phyloP scores from a whole-genome alignment of 768 basidiomycete genomes.

The Lepiota venenata region DNA sequence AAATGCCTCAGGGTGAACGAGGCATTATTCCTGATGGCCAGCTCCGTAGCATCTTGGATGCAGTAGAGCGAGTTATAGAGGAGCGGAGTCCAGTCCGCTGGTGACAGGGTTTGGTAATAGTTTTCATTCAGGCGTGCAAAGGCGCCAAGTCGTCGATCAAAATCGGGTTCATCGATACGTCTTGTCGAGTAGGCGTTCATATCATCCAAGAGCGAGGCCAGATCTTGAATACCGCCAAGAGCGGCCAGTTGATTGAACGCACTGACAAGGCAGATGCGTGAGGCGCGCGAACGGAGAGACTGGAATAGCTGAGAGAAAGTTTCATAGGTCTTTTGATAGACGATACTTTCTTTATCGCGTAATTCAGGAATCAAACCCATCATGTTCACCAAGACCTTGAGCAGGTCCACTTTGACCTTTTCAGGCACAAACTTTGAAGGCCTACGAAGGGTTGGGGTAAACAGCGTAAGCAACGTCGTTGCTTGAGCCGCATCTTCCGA shows the following conservation, averaged over 20 bases:
- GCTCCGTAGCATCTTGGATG: constrained; percentile 86
- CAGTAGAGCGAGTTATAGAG: constrained; percentile 81
- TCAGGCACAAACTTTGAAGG: constrained; percentile 77
- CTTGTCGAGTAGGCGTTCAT: constrained; percentile 86
- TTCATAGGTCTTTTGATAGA: constrained; percentile 53
- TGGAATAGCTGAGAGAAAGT: constrained; percentile 79
- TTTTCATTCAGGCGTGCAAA: constrained; percentile 75
- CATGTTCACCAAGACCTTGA: constrained; percentile 65
- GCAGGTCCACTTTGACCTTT: constrained; percentile 78
- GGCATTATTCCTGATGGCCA: constrained; percentile 82
- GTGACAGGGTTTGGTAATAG: constrained; percentile 44
- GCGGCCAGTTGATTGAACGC: constrained; percentile 53
- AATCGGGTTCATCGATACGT: constrained; percentile 89
- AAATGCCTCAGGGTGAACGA: constrained; percentile 75
- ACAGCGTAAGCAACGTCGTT: constrained; percentile 62
- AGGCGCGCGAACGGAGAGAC: constrained; percentile 63
- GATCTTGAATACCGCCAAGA: constrained; percentile 34
- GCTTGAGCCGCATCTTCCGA: constrained; percentile 71
- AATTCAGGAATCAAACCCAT: constrained; percentile 69
- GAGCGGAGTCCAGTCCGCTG: constrained; percentile 74
- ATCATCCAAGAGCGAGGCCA: constrained; percentile 56
- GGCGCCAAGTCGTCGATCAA: constrained; percentile 76
- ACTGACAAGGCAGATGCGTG: constrained; percentile 65
- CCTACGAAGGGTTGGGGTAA: constrained; percentile 77
- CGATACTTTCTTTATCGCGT: constrained; percentile 34